Evolutionary conservation across 192 early-diverging fungal species (phyloP).

Genomic region (Irineochytrium annulatum): DNA sequence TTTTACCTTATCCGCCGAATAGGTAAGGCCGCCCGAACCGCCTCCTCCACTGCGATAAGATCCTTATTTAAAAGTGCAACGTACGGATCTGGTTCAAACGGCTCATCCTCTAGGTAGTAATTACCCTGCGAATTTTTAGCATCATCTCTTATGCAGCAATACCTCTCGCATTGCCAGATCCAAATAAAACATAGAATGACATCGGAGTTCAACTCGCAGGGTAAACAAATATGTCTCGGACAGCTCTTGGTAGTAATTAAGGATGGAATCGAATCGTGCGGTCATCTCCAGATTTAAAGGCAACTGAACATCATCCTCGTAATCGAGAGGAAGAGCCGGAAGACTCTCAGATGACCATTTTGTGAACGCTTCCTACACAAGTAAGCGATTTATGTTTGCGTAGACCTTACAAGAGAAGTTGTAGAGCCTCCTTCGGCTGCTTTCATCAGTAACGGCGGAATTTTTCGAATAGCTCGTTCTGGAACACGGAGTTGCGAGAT

Average conservation of each 20-base stretch:
- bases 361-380: conserved; percentile 16
- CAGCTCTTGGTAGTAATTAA: conserved; percentile 63
- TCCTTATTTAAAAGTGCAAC: conserved; percentile 78
- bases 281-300: conserved; percentile 47
- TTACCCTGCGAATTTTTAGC: conserved; percentile 61
- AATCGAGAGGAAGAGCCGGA: conserved; percentile 18
- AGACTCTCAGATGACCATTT: conserved; percentile 34
- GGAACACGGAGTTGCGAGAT: conserved; percentile 26
- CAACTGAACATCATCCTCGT: conserved; percentile 29
- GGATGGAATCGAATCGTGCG: conserved; percentile 30
- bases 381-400: conserved; percentile 2
- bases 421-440: no score
- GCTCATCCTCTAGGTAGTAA: conserved; percentile 72
- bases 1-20: conserved; percentile 56
- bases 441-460: conserved; percentile 19
- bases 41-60: conserved; percentile 71
- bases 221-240: conserved; percentile 78
- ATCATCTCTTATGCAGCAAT: conserved; percentile 3
- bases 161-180: conserved; percentile 88
- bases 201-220: conserved; percentile 76
- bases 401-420: neutral
- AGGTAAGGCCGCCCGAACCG: conserved; percentile 58
- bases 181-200: conserved; percentile 80
- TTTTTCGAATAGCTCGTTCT: conserved; percentile 12
- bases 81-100: conserved; percentile 83